Percentiles rank a stretch among this genome's conserved stretches.
phyloP scores from a whole-genome alignment of 1,284 basidiomycete genomes.

The Tilletia indica region DNA sequence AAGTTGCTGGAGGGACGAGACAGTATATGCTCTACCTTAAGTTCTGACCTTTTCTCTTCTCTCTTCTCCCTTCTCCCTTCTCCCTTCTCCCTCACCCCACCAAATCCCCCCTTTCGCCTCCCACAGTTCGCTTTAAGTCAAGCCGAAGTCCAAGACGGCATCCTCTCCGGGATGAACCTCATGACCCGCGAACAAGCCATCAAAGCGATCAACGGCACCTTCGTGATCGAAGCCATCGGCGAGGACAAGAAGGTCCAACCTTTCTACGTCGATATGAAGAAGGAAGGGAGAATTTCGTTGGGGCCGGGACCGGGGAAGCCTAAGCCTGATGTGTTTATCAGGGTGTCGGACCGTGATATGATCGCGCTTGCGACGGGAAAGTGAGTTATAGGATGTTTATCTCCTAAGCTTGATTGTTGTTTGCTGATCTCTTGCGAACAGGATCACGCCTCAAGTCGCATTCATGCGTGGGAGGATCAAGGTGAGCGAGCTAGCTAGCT shows the following conservation, averaged over 20 bases:
- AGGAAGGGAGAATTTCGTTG: constrained; percentile 31
- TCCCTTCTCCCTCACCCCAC: not conserved
- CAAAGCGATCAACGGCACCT: constrained; percentile 42
- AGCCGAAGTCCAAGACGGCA: constrained; percentile 32
- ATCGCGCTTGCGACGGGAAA: constrained; percentile 39
- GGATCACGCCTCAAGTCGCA: constrained; percentile 36
- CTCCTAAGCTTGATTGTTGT: no score
- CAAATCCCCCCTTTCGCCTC: not conserved
- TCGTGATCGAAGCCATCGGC: constrained; percentile 39
- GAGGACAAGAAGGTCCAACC: constrained; percentile 26
- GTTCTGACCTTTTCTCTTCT: not conserved
- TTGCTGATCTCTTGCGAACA: not conserved
- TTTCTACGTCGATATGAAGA: constrained; percentile 45
- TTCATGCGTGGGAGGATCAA: constrained; percentile 46
- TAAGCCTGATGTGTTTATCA: constrained; percentile 40
- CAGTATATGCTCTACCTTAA: not conserved
- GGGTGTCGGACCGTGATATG: constrained; percentile 45
- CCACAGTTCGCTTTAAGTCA: constrained; percentile 36
- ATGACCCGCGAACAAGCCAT: constrained; percentile 38
- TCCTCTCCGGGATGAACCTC: constrained; percentile 39
- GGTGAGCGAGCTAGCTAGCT: constrained; percentile 22
- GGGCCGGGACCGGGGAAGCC: constrained; percentile 35
- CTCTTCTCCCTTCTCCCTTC: not conserved
- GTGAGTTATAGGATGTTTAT: not conserved
- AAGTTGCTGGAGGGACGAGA: not conserved